These are phyloP conservation scores for Claviceps spartinae DNA, from an alignment of 2,329 filamentous ascomycete genomes.

Conservation along the genomic window DNA sequence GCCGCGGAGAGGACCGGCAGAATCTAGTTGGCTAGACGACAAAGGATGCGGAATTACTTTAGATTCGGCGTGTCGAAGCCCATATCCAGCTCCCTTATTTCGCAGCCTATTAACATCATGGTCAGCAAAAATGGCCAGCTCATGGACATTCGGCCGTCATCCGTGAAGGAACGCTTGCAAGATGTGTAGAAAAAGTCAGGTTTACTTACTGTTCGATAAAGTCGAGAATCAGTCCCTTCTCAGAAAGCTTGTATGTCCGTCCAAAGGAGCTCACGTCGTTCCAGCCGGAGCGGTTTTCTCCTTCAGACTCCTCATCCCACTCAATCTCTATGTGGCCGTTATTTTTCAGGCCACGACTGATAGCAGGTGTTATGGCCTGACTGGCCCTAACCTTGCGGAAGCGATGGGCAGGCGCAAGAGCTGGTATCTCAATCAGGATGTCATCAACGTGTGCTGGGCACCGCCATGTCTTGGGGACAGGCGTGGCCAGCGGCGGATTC, in stretches of 20 bases:
- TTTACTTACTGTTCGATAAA: constrained; percentile 52
- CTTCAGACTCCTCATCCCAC: constrained; percentile 41
- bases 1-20: constrained; percentile 13
- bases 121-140: constrained; percentile 6
- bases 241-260: constrained; percentile 49
- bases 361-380: constrained; percentile 35
- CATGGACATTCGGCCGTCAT: neutral
- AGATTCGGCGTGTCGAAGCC: constrained; percentile 17
- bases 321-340: constrained; percentile 62
- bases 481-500: constrained; percentile 69
- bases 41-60: constrained; percentile 17
- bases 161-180: too few species aligned
- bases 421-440: constrained; percentile 47
- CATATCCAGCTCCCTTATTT: constrained; percentile 25
- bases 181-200: neutral
- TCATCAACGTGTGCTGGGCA: constrained; percentile 81
- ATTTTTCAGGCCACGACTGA: constrained; percentile 52
- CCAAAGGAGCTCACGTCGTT: constrained; percentile 47
- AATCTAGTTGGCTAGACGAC: constrained; percentile 10
- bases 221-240: constrained; percentile 52
- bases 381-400: constrained; percentile 47
- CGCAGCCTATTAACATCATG: constrained; percentile 17
- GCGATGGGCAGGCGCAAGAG: constrained; percentile 45
- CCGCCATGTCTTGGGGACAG: constrained; percentile 65
- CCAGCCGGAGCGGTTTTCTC: constrained; percentile 42